Conservation (phyloP, 1,284 basidiomycete genomes). For the Trichosporon asahii region DNA sequence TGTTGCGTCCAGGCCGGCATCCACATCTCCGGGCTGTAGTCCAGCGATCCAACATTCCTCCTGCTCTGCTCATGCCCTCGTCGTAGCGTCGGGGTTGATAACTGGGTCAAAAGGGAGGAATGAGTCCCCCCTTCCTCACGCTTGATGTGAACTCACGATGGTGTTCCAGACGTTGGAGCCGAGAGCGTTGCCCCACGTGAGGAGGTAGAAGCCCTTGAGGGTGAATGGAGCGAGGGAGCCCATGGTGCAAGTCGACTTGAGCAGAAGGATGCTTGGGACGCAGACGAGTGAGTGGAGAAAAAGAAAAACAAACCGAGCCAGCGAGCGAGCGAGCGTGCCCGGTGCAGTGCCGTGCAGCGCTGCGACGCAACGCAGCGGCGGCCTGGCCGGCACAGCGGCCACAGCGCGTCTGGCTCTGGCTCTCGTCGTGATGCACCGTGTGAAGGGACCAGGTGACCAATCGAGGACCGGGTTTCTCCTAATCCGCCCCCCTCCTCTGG, state of each 20-base stretch:
- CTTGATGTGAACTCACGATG: slow-evolving; percentile 32
- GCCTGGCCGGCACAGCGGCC: not conserved
- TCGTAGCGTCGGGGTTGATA: no score
- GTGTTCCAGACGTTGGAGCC: slow-evolving; percentile 49
- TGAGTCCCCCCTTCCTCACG: no score
- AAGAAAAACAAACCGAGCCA: not conserved
- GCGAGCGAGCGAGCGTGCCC: no score
- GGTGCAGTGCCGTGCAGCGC: not conserved
- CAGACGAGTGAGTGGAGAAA: not conserved
- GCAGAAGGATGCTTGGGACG: not conserved
- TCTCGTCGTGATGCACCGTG: not conserved
- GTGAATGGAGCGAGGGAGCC: slow-evolving; percentile 46
- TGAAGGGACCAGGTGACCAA: not conserved
- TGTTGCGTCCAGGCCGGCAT: no score
- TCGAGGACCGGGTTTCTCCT: not conserved
- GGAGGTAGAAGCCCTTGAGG: slow-evolving; percentile 50
- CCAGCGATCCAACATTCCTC: not conserved
- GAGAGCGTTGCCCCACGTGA: slow-evolving; percentile 50
- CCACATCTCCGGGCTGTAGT: no score
- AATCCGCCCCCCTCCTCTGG: not conserved
- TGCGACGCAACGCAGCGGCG: not conserved
- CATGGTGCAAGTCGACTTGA: not conserved
- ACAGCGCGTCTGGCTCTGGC: not conserved
- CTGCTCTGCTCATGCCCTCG: no score
- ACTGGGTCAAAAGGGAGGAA: no score